Evolutionary conservation across 192 early-diverging fungal species (phyloP).

Genomic region (Coemansia sp.): DNA sequence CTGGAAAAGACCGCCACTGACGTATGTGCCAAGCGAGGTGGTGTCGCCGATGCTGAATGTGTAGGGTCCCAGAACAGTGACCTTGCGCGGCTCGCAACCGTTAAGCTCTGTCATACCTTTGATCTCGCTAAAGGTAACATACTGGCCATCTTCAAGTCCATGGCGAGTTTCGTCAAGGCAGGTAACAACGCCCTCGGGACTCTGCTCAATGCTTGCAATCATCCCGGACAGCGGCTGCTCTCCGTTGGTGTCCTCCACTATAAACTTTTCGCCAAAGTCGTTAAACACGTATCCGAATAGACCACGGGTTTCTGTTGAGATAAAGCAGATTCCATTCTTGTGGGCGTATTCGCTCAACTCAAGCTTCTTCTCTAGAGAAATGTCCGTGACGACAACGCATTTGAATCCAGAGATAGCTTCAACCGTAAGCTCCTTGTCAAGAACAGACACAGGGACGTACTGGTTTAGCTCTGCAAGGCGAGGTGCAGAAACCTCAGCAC

Average conservation of each 20-base stretch:
- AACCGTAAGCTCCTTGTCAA: conserved; percentile 74
- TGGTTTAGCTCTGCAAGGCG: conserved; percentile 93
- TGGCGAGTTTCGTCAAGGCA: conserved; percentile 96
- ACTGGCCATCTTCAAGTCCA: conserved; percentile 96
- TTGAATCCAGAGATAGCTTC: conserved; percentile 64
- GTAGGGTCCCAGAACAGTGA: conserved; percentile 91
- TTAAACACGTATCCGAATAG: conserved; percentile 93
- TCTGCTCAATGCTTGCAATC: conserved; percentile 78
- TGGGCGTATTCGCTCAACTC: conserved; percentile 84
- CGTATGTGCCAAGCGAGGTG: conserved; percentile 69
- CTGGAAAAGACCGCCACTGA: conserved; percentile 85
- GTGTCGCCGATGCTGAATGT: conserved; percentile 97
- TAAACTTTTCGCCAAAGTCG: conserved; percentile 92
- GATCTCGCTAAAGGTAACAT: conserved; percentile 91
- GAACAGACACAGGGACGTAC: conserved; percentile 91
- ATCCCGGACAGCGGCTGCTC: conserved; percentile 92
- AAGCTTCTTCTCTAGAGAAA: conserved; percentile 72
- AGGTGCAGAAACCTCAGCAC: conserved; percentile 72
- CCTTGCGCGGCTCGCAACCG: conserved; percentile 69
- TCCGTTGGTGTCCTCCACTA: conserved; percentile 84
- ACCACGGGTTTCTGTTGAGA: conserved; percentile 85
- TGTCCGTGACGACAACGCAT: conserved; percentile 87
- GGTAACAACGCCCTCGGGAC: conserved; percentile 84
- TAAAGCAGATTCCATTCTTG: conserved; percentile 73
- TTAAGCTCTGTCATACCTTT: conserved; percentile 93